Conservation (phyloP, 306 rosid genomes). For the Astragalus glycyphyllos region DNA sequence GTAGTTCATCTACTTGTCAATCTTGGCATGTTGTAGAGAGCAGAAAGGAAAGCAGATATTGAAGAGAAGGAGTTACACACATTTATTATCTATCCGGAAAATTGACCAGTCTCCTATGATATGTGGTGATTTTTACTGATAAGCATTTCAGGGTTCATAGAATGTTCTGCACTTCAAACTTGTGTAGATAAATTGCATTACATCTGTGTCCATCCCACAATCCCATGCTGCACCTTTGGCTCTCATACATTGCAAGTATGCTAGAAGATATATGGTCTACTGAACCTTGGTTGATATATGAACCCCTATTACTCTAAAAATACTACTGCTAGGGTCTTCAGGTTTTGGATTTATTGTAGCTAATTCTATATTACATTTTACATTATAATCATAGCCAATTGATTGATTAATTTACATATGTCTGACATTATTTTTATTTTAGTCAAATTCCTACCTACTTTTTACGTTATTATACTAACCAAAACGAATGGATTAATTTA, state of each 20-base stretch:
- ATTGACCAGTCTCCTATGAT: constrained; percentile 21
- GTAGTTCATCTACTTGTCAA: constrained; percentile 34
- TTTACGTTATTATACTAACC: constrained; percentile 1
- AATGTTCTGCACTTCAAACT: constrained; percentile 36
- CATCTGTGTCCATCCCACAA: background rate
- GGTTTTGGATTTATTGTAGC: constrained; percentile 40
- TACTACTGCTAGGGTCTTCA: constrained; percentile 24
- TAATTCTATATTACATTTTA: constrained; percentile 29
- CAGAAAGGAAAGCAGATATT: constrained; percentile 1
- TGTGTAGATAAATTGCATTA: constrained; percentile 34
- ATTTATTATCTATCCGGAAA: background rate
- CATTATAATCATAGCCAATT: constrained; percentile 19
- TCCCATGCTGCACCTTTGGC: background rate
- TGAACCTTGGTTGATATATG: constrained; percentile 31
- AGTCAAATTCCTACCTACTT: background rate
- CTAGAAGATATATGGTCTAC: constrained; percentile 7
- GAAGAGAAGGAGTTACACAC: constrained; percentile 25
- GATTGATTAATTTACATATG: constrained; percentile 24
- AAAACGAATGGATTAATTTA: constrained; percentile 20
- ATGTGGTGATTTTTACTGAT: constrained; percentile 5
- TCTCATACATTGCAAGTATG: constrained; percentile 10
- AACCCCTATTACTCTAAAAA: constrained; percentile 2
- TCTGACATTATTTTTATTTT: background rate
- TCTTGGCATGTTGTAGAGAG: constrained; percentile 16
- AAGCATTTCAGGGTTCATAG: constrained; percentile 8